These are phyloP conservation scores for Pterula multifida DNA, from an alignment of 1,284 basidiomycete genomes.

Conservation along the genomic window DNA sequence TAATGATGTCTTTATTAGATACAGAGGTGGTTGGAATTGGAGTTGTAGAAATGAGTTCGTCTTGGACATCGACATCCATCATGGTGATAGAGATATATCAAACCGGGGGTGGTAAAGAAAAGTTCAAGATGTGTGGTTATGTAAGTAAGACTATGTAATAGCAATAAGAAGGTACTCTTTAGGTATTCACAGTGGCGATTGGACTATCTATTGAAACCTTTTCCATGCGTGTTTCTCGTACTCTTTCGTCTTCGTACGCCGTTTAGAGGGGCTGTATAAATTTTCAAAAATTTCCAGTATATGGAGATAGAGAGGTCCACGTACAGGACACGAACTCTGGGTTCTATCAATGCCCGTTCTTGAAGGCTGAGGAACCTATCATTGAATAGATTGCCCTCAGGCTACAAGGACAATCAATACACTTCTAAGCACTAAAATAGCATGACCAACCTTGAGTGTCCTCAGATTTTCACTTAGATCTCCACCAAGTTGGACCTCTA, in stretches of 20 bases:
- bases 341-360: conserved; percentile 67
- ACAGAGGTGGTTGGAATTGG: too few relatives aligned
- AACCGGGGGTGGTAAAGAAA: not conserved
- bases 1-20: conserved; percentile 17
- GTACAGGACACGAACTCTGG: conserved; percentile 61
- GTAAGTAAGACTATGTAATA: not conserved
- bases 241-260: conserved; percentile 49
- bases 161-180: not conserved
- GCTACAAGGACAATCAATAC: conserved; percentile 29
- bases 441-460: conserved; percentile 59
- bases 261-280: conserved; percentile 45
- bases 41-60: not conserved
- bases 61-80: conserved; percentile 3
- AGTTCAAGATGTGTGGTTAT: not conserved
- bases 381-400: conserved; percentile 87
- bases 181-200: too few relatives aligned
- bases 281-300: conserved; percentile 4
- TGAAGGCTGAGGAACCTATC: conserved; percentile 82
- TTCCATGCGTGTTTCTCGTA: conserved; percentile 90
- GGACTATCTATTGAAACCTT: conserved; percentile 33
- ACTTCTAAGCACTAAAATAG: not conserved
- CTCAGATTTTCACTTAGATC: conserved; percentile 83
- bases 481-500: conserved; percentile 87
- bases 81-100: not conserved
- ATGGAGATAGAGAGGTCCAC: conserved; percentile 20